phyloP scores from a whole-genome alignment of 148 eudicot species.

The Chenopodium suecicum region DNA sequence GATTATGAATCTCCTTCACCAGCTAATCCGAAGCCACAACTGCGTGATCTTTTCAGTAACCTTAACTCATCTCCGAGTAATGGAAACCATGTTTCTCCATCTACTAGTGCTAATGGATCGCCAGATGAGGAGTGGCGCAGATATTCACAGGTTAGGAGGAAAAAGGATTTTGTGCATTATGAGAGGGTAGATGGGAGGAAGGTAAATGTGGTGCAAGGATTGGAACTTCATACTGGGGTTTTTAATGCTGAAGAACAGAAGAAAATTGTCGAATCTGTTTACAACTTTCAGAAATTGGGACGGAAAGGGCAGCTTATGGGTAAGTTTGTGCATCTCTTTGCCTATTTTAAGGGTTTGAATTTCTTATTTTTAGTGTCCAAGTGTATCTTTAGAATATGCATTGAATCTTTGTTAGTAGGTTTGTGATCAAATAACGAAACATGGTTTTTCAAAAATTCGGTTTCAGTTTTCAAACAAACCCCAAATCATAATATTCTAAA shows the following conservation, averaged over 20 bases:
- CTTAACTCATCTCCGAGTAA: slow-evolving; percentile 9
- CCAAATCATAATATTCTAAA: neutral
- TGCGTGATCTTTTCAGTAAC: slow-evolving; percentile 21
- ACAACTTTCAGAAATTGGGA: slow-evolving; percentile 52
- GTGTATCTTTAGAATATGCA: neutral
- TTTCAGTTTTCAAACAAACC: neutral
- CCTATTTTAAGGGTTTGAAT: neutral
- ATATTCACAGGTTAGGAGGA: slow-evolving; percentile 42
- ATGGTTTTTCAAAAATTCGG: neutral
- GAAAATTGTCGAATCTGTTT: slow-evolving; percentile 53
- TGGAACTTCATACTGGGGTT: slow-evolving; percentile 57
- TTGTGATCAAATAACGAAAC: neutral
- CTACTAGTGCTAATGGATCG: slow-evolving; percentile 18
- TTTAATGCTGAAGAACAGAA: slow-evolving; percentile 55
- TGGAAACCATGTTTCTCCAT: slow-evolving; percentile 13
- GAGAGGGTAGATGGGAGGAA: slow-evolving; percentile 47
- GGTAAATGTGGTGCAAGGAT: slow-evolving; percentile 55
- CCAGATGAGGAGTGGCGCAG: slow-evolving; percentile 31
- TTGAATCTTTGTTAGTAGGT: neutral
- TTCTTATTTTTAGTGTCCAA: neutral
- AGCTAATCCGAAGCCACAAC: slow-evolving; percentile 20
- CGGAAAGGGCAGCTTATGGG: slow-evolving; percentile 55
- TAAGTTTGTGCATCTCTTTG: slow-evolving; percentile 21
- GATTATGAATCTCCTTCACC: slow-evolving; percentile 21
- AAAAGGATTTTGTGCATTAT: slow-evolving; percentile 42